These are phyloP conservation scores for Termitomyces sp. DNA, from an alignment of 768 basidiomycete species.

Conservation along the genomic window DNA sequence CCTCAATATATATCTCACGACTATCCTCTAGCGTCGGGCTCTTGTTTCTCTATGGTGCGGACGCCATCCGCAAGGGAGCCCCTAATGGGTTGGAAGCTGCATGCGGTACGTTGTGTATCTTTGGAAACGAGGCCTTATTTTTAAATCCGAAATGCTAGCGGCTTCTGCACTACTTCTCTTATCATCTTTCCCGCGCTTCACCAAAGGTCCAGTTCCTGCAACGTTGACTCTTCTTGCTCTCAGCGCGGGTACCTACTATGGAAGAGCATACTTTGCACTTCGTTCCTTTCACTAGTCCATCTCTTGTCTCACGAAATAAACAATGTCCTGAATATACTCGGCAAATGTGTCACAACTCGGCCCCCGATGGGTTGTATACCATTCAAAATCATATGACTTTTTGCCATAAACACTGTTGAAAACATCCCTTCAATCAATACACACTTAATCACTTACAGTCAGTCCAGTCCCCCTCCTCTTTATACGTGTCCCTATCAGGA, in stretches of 20 bases:
- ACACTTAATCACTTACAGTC: too few species aligned
- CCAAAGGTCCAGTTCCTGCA: conserved; percentile 71
- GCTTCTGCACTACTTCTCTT: conserved; percentile 71
- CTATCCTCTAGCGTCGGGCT: conserved; percentile 54
- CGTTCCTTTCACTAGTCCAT: conserved; percentile 25
- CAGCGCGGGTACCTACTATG: conserved; percentile 62
- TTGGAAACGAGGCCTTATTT: conserved; percentile 1
- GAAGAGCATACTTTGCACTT: conserved; percentile 45
- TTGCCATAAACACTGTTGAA: background rate
- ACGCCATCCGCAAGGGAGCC: conserved; percentile 67
- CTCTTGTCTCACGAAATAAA: background rate
- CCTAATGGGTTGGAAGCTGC: conserved; percentile 74
- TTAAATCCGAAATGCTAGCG: conserved; percentile 31
- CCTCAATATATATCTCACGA: background rate
- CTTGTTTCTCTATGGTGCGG: conserved; percentile 75
- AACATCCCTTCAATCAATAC: too few species aligned
- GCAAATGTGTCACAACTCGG: background rate
- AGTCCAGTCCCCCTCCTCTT: too few species aligned
- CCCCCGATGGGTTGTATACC: background rate
- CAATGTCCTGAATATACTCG: background rate
- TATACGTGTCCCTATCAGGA: too few species aligned
- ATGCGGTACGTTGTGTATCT: conserved; percentile 46
- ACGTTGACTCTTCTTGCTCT: conserved; percentile 58
- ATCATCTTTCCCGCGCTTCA: conserved; percentile 66
- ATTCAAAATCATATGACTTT: background rate